Conservation (phyloP, 495 filamentous ascomycete genomes). For the Aspergillus bertholletiae region DNA sequence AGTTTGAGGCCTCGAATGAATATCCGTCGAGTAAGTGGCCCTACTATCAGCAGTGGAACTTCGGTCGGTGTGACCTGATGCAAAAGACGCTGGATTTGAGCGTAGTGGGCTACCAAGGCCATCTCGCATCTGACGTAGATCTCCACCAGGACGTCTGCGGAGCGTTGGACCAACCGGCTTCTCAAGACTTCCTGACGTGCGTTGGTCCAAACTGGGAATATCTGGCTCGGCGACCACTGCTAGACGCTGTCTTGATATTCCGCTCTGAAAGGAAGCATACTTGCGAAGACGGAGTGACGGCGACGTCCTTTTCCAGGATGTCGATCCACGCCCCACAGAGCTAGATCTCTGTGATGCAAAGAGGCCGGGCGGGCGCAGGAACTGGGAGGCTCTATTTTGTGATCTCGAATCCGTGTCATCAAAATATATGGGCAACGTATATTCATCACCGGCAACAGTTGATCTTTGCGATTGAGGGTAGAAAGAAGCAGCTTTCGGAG, state of each 20-base stretch:
- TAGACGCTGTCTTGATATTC: conserved; percentile 56
- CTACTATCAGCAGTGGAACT: conserved; percentile 56
- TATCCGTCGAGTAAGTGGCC: conserved; percentile 17
- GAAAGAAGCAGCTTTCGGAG: conserved; percentile 17
- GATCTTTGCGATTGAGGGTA: conserved; percentile 22
- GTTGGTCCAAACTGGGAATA: conserved; percentile 42
- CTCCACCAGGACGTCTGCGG: conserved; percentile 81
- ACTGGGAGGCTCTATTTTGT: conserved; percentile 11
- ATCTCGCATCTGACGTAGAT: conserved; percentile 76
- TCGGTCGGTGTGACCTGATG: conserved; percentile 65
- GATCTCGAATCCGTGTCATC: conserved; percentile 20
- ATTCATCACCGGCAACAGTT: conserved; percentile 24
- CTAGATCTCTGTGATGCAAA: conserved; percentile 28
- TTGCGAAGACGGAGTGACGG: conserved; percentile 49
- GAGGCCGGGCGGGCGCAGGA: conserved; percentile 16
- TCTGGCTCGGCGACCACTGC: conserved; percentile 58
- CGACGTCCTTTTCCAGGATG: conserved; percentile 24
- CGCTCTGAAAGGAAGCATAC: conserved; percentile 72
- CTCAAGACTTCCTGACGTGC: conserved; percentile 33
- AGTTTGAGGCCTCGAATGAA: conserved; percentile 28
- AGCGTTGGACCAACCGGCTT: conserved; percentile 53
- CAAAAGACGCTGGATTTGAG: conserved; percentile 64
- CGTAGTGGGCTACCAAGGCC: conserved; percentile 63
- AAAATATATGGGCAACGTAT: conserved; percentile 32
- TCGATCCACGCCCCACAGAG: conserved; percentile 29